Evolutionary conservation across 805 yeast species (phyloP).

Genomic region (Teunomyces barrocoloradensis): DNA sequence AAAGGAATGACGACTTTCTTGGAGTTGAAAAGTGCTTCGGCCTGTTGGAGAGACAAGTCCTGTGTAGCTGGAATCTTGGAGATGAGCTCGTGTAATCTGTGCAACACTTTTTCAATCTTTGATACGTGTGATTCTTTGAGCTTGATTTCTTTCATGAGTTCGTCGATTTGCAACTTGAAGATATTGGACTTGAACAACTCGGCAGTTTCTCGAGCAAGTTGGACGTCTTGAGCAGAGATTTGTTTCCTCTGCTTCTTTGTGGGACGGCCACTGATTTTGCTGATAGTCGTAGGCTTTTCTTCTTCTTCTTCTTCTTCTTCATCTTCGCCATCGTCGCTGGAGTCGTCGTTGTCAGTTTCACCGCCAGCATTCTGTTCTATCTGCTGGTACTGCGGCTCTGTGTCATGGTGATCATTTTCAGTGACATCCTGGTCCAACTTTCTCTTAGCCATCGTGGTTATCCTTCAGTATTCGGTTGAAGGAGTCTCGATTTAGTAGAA

Average conservation of each 20-base stretch:
- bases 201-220: conserved; percentile 88
- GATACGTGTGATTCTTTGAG: conserved; percentile 66
- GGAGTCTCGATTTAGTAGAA: conserved; percentile 1
- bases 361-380: conserved; percentile 2
- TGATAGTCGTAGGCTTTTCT: conserved; percentile 1
- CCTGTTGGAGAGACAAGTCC: conserved; percentile 54
- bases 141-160: conserved; percentile 74
- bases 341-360: conserved; percentile 13
- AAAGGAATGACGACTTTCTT: conserved; percentile 71
- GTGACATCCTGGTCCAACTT: conserved; percentile 6
- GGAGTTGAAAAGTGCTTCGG: conserved; percentile 50
- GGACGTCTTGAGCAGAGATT: conserved; percentile 76
- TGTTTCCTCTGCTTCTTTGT: conserved; percentile 38
- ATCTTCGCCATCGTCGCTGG: conserved; percentile 26
- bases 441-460: conserved; percentile 11
- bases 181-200: conserved; percentile 93
- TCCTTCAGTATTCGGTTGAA: neutral
- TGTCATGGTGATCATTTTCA: neutral
- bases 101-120: conserved; percentile 71
- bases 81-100: conserved; percentile 66
- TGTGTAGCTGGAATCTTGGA: conserved; percentile 59
- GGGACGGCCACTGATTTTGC: conserved; percentile 14
- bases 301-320: conserved; percentile 19
- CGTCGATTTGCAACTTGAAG: conserved; percentile 93
- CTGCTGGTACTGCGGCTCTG: neutral